Evolutionary conservation across 345 rosid genomes (phyloP), one percentile per base, ranked within the genome.

Genomic region (Moringa oleifera): DNA sequence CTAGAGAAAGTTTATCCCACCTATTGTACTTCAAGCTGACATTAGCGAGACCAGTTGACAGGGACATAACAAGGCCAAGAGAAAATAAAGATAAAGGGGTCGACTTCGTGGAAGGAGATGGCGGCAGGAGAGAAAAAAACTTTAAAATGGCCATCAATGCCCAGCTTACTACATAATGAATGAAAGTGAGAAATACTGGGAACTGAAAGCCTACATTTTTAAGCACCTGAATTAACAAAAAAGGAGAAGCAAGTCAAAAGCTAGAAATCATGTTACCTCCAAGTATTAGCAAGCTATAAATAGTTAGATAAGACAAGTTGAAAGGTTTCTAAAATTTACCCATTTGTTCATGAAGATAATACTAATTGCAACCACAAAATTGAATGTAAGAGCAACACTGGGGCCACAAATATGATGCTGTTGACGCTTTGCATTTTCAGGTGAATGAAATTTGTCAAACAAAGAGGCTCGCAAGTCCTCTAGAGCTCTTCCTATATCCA

Each of bases 21-120:
- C 96, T 94, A 71, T 94, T 94, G 73, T 90, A 88, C 81, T 86
- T 94, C 74, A 94, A 82, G 85, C 99, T 94, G 62, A 94, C 92
- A 75, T 90, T 94, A 74, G 99, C 99, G 13, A 94, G 92, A 52
- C 97, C 99, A 7, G 99, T 94, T 23, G 97, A 94, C 23, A 94
- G 73, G 19, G 96, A 86, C 96, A 94, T 90, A 6, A 88, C 99
- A 55, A 88, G 64, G 15, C 95, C 99, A 47, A 94, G 91, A 66
- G 89, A 77, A 57, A 83, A 81, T 41, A 94, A 75, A 7, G 84
- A 72, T 13, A 90, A 71, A 58, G 67, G 73, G 20, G 72, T 76
- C 0, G 90, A 78, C 76, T 88, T 88, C 1, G 97, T 63, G 56
- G 95, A 77, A 58, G 98, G 86, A 2, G 96, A 76, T 24, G 90